A percentile compares a stretch with the other conserved stretches of the same genome.
Evolutionary conservation across 306 rosid genomes (phyloP).

Genomic region (Trifolium subterraneum): DNA sequence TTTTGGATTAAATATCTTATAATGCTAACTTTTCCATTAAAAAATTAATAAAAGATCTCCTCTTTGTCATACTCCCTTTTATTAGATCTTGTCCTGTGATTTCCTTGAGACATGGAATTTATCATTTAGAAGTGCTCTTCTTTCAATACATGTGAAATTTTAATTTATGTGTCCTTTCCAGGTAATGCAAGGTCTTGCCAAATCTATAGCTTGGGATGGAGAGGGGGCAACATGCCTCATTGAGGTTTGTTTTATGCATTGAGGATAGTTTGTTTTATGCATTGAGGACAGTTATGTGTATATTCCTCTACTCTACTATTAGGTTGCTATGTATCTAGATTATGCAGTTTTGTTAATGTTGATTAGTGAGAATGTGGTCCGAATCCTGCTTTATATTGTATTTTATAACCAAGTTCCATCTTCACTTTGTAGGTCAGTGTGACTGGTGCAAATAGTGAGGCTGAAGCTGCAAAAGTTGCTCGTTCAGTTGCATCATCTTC

Average conservation of each 20-base stretch:
- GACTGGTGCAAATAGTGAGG: conserved; percentile 74
- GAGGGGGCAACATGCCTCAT: conserved; percentile 98
- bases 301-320: conserved; percentile 38
- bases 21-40: background rate
- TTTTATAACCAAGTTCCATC: conserved; percentile 24
- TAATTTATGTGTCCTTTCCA: conserved; percentile 40
- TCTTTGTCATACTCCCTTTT: conserved; percentile 11
- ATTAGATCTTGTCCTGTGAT: conserved; percentile 18
- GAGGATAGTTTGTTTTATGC: background rate
- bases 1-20: conserved; percentile 3
- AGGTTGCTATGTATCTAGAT: conserved; percentile 6
- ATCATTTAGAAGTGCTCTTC: conserved; percentile 16
- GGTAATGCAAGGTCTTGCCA: conserved; percentile 99
- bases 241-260: conserved; percentile 64
- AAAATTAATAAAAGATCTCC: conserved; percentile 12
- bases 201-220: conserved; percentile 98
- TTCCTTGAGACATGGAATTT: conserved; percentile 18
- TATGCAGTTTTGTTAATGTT: conserved; percentile 17
- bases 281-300: conserved; percentile 13
- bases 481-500: conserved; percentile 92
- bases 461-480: conserved; percentile 88
- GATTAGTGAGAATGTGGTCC: conserved; percentile 16
- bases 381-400: conserved; percentile 7
- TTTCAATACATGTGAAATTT: conserved; percentile 4
- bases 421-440: conserved; percentile 68